Conservation (phyloP, 495 filamentous ascomycete species). For the Neurospora terricola region DNA sequence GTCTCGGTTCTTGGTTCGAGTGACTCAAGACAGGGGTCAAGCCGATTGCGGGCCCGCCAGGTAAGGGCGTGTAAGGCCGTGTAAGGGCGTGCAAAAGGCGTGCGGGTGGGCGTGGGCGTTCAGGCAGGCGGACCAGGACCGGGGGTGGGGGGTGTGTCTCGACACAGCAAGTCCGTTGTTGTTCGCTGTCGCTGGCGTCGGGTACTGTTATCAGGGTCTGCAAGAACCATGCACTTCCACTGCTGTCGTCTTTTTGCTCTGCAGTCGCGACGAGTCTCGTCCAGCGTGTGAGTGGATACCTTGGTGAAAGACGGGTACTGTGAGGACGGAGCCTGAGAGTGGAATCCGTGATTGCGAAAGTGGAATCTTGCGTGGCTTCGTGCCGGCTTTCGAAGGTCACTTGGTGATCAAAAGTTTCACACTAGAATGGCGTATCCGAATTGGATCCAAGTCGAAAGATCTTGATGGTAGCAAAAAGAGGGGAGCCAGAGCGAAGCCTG, state of each 20-base stretch:
- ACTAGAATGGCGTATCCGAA: neutral
- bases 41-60: conserved; percentile 21
- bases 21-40: conserved; percentile 21
- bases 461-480: neutral
- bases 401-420: neutral
- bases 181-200: neutral
- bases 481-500: neutral
- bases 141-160: conserved; percentile 10
- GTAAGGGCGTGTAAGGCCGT: neutral
- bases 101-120: conserved; percentile 1
- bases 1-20: conserved; percentile 12
- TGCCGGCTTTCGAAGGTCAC: neutral
- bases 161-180: neutral
- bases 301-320: neutral
- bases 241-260: no score
- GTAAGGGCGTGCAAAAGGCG: conserved; percentile 1
- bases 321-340: neutral
- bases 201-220: neutral
- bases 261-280: neutral
- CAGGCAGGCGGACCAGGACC: neutral
- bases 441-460: neutral
- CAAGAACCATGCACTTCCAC: neutral
- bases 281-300: neutral
- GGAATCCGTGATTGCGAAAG: neutral
- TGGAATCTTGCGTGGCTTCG: neutral